Conservation (phyloP, 768 basidiomycete genomes). For the Suillus occidentalis region DNA sequence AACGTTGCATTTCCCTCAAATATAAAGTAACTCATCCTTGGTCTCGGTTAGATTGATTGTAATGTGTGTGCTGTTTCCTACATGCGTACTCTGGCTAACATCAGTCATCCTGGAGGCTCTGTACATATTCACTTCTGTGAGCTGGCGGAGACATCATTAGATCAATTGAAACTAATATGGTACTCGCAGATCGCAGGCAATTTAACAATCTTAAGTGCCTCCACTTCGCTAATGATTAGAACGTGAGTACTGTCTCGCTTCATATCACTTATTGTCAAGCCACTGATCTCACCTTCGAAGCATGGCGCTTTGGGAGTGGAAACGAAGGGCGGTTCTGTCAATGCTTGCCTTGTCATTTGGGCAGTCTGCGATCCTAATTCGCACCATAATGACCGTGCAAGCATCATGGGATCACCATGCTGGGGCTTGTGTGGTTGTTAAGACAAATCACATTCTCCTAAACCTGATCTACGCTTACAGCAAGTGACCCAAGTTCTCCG, state of each 20-base stretch:
- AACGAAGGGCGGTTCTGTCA: constrained; percentile 45
- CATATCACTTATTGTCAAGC: constrained; percentile 14
- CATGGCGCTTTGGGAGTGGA: constrained; percentile 70
- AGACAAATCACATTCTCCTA: constrained; percentile 55
- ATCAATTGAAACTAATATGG: constrained; percentile 6
- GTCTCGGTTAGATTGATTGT: constrained; percentile 51
- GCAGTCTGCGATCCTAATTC: constrained; percentile 67
- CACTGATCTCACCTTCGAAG: constrained; percentile 39
- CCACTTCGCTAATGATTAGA: constrained; percentile 69
- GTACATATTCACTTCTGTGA: constrained; percentile 68
- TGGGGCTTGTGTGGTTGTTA: constrained; percentile 48
- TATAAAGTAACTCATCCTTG: constrained; percentile 2
- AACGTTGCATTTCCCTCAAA: constrained; percentile 10
- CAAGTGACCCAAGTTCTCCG: constrained; percentile 33
- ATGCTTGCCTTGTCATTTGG: constrained; percentile 56
- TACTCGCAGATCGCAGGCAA: constrained; percentile 56
- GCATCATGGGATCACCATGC: constrained; percentile 49
- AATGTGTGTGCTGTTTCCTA: constrained; percentile 38
- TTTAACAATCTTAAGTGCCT: constrained; percentile 63
- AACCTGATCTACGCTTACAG: constrained; percentile 72
- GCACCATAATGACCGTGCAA: constrained; percentile 67
- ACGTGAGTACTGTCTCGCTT: constrained; percentile 40
- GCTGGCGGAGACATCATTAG: constrained; percentile 13
- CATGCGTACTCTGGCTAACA: background rate
- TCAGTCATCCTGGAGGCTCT: constrained; percentile 44